phyloP scores from a whole-genome alignment of 495 filamentous ascomycete genomes.

The Cercophora samala region DNA sequence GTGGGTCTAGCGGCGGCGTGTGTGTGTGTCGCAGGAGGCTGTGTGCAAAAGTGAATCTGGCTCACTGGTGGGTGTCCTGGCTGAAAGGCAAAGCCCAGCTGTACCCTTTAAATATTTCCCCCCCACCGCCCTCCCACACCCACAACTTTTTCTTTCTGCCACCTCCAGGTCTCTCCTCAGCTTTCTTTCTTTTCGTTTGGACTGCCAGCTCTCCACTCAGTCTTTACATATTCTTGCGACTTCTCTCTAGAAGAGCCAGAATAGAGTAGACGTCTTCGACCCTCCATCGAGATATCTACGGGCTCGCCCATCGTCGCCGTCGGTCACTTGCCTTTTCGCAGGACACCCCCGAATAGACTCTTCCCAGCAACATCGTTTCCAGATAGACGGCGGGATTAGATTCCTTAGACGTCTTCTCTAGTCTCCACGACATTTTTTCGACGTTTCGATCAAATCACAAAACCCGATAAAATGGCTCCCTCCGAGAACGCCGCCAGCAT shows the following conservation, averaged over 20 bases:
- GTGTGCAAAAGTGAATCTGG: slow-evolving; percentile 13
- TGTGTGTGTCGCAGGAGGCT: slow-evolving; percentile 19
- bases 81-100: background rate
- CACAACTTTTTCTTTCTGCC: slow-evolving; percentile 25
- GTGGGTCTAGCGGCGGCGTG: slow-evolving; percentile 16
- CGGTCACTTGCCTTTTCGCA: slow-evolving; percentile 17
- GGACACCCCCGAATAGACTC: slow-evolving; percentile 30
- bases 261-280: slow-evolving; percentile 41
- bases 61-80: no score
- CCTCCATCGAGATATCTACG: slow-evolving; percentile 39
- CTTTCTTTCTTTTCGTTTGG: slow-evolving; percentile 28
- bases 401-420: slow-evolving; percentile 25
- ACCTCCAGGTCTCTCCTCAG: slow-evolving; percentile 21
- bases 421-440: slow-evolving; percentile 7
- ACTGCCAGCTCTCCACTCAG: slow-evolving; percentile 32
- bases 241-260: slow-evolving; percentile 33
- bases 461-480: slow-evolving; percentile 33
- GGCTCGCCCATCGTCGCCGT: slow-evolving; percentile 23
- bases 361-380: slow-evolving; percentile 13
- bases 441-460: slow-evolving; percentile 11
- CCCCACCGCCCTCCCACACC: slow-evolving; percentile 19
- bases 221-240: slow-evolving; percentile 30
- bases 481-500: slow-evolving; percentile 49
- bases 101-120: slow-evolving; percentile 29
- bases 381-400: slow-evolving; percentile 32